A percentile compares a stretch with the other conserved stretches of the same genome.
Evolutionary conservation across 495 filamentous ascomycete genomes (phyloP).

Genomic region (Cladorrhinum samala): DNA sequence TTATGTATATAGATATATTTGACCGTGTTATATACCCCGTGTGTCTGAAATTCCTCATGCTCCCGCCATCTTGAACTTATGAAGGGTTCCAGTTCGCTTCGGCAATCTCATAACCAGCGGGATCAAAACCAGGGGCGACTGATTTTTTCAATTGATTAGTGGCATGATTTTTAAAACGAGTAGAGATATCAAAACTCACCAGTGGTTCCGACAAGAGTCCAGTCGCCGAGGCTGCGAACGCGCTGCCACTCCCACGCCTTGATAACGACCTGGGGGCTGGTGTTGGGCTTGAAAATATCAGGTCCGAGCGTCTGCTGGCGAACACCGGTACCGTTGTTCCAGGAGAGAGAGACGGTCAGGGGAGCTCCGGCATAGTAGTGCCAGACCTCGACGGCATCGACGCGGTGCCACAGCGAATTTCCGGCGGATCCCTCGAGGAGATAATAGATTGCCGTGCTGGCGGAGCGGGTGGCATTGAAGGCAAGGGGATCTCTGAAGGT

Average conservation of each 20-base stretch:
- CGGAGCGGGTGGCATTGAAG: conserved; percentile 27
- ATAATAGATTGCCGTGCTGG: conserved; percentile 46
- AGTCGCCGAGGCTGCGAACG: conserved; percentile 35
- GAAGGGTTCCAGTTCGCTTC: neutral
- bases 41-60: neutral
- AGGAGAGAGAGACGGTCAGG: conserved; percentile 33
- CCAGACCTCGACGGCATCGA: conserved; percentile 45
- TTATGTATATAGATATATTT: too few relatives aligned
- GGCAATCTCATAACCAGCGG: conserved; percentile 1
- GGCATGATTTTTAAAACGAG: too few relatives aligned
- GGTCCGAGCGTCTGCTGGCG: conserved; percentile 30
- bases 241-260: conserved; percentile 37
- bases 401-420: conserved; percentile 40
- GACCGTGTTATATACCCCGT: too few relatives aligned
- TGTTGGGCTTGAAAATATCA: conserved; percentile 38
- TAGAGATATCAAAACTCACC: conserved; percentile 20
- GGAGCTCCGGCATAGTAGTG: conserved; percentile 47
- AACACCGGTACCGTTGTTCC: conserved; percentile 27
- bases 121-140: conserved; percentile 1
- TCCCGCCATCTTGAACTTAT: neutral
- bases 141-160: neutral
- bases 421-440: conserved; percentile 38
- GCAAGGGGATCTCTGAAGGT: conserved; percentile 35
- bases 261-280: conserved; percentile 40
- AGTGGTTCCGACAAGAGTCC: conserved; percentile 45